phyloP scores from a whole-genome alignment of 2,329 filamentous ascomycete species.

The Pestalotiopsis sp. region DNA sequence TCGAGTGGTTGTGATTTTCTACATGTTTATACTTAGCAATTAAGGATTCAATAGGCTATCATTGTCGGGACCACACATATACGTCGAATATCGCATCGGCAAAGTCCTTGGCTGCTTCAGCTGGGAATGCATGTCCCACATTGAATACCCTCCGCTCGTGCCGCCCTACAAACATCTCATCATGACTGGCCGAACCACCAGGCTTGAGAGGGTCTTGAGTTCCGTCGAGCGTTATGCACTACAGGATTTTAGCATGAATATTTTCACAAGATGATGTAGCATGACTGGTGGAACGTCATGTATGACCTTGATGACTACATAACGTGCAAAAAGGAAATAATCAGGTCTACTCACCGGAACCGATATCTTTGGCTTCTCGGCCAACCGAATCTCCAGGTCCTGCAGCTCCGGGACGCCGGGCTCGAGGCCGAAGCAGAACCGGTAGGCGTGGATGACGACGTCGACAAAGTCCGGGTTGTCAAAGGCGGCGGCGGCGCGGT shows the following conservation, averaged over 20 bases:
- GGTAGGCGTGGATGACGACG: constrained; percentile 11
- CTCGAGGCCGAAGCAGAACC: neutral
- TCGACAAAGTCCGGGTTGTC: constrained; percentile 13
- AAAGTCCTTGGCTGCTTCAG: constrained; percentile 10
- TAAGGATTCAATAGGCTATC: neutral
- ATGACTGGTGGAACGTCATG: neutral
- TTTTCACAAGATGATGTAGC: neutral
- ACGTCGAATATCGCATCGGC: constrained; percentile 6
- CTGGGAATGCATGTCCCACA: constrained; percentile 13
- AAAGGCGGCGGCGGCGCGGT: constrained; percentile 20
- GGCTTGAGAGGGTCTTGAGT: constrained; percentile 13
- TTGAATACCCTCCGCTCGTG: constrained; percentile 8
- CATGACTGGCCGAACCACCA: constrained; percentile 9
- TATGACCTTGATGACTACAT: neutral
- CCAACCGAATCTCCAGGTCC: constrained; percentile 3
- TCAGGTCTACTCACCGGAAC: neutral
- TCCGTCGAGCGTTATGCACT: constrained; percentile 11
- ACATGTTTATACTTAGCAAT: neutral
- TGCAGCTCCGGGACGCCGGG: constrained; percentile 3
- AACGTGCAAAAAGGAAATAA: neutral
- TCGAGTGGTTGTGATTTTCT: no score
- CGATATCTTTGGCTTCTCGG: constrained; percentile 8
- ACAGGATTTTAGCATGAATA: neutral
- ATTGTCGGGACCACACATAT: constrained; percentile 13
- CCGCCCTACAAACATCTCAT: constrained; percentile 8